Evolutionary conservation across 495 filamentous ascomycete species (phyloP).

Genomic region (Neurospora sp.): DNA sequence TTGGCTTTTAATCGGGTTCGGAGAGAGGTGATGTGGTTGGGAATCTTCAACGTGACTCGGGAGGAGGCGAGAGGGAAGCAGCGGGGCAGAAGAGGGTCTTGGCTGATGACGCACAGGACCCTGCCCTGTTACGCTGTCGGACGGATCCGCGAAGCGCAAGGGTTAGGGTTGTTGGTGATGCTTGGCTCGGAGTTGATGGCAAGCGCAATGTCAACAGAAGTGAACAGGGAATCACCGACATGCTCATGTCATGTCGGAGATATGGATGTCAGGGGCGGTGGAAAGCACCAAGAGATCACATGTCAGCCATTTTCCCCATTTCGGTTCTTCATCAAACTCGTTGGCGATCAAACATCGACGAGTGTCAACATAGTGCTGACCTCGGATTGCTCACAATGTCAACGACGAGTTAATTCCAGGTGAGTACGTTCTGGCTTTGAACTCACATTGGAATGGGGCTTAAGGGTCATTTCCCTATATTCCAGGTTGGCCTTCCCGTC

Average conservation of each 20-base stretch:
- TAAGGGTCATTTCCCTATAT: too few relatives aligned
- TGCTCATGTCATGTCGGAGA: neutral
- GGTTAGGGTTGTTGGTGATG: neutral
- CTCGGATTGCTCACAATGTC: neutral
- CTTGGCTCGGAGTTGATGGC: neutral
- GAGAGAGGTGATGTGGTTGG: too few relatives aligned
- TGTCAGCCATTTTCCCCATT: too few relatives aligned
- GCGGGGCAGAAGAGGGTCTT: neutral
- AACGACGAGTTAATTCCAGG: neutral
- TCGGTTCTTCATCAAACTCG: neutral
- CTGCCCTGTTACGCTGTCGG: too few relatives aligned
- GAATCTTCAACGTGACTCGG: neutral
- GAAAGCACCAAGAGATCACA: too few relatives aligned
- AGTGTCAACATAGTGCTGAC: neutral
- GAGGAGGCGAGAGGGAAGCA: neutral
- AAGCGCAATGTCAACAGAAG: neutral
- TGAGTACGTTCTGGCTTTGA: neutral
- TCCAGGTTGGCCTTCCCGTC: too few relatives aligned
- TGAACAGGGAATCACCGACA: neutral
- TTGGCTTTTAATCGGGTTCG: neutral
- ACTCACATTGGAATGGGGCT: too few relatives aligned
- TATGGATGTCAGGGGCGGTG: neutral
- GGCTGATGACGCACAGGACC: neutral
- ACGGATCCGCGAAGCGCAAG: neutral
- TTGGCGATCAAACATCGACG: neutral